Evolutionary conservation across 192 early-diverging fungal genomes (phyloP).

Genomic region (Coemansia reversa): DNA sequence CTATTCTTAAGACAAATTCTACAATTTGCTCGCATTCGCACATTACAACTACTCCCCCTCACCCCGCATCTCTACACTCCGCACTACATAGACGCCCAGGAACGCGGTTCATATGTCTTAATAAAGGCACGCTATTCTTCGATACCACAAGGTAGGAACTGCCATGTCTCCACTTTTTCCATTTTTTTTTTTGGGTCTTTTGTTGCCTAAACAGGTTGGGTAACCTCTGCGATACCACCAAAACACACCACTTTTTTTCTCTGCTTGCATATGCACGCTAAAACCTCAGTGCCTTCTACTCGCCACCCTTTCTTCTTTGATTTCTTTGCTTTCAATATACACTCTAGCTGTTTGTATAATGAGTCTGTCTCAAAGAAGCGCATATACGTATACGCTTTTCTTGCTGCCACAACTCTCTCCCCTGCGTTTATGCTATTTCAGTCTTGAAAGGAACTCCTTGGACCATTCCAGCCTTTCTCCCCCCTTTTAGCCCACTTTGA

Average conservation of each 20-base stretch:
- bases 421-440: constrained; percentile 1
- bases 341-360: background rate
- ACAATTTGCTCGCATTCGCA: background rate
- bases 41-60: background rate
- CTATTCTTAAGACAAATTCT: background rate
- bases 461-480: background rate
- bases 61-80: background rate
- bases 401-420: background rate
- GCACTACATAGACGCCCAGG: background rate
- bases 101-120: background rate
- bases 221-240: background rate
- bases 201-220: background rate
- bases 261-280: background rate
- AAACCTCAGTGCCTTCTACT: background rate
- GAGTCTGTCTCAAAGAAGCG: background rate
- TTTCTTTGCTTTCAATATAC: background rate
- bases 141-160: background rate
- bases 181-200: background rate
- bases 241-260: background rate
- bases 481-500: background rate
- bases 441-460: background rate
- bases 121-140: background rate
- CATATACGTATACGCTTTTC: background rate
- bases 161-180: background rate
- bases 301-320: background rate